A percentile compares a stretch with the other conserved stretches of the same genome.
phyloP scores from a whole-genome alignment of 1,284 basidiomycete genomes.

The Trametes hirsuta region DNA sequence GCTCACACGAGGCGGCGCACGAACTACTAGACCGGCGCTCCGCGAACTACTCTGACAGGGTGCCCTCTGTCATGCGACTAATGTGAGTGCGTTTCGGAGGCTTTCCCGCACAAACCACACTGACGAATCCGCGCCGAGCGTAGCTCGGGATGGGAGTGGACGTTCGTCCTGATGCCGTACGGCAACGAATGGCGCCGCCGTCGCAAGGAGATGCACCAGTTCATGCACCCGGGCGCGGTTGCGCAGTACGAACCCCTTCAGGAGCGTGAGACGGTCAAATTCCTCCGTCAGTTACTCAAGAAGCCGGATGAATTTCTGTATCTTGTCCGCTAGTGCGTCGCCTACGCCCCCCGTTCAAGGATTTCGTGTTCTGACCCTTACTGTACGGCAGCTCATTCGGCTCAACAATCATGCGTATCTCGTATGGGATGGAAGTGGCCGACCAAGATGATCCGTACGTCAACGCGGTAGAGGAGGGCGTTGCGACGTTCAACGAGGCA shows the following conservation, averaged over 20 bases:
- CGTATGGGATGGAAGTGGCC: slow-evolving; percentile 35
- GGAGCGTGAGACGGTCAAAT: slow-evolving; percentile 6
- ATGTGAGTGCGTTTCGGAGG: slow-evolving; percentile 11
- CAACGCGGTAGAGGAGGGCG: slow-evolving; percentile 7
- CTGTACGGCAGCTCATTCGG: slow-evolving; percentile 22
- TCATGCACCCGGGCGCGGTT: slow-evolving; percentile 17
- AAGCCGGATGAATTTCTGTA: slow-evolving; percentile 2
- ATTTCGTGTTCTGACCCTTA: not conserved
- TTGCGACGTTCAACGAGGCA: slow-evolving; percentile 15
- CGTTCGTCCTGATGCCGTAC: slow-evolving; percentile 20
- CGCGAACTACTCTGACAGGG: slow-evolving; percentile 22
- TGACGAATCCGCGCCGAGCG: not conserved
- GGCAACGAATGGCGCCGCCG: slow-evolving; percentile 23
- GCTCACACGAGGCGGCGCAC: slow-evolving; percentile 13
- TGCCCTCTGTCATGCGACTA: slow-evolving; percentile 12
- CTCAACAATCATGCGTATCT: slow-evolving; percentile 35
- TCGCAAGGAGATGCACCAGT: slow-evolving; percentile 25
- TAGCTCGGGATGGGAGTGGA: slow-evolving; percentile 21
- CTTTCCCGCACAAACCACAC: not conserved
- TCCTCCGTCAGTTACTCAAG: slow-evolving; percentile 17
- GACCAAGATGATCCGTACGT: slow-evolving; percentile 30
- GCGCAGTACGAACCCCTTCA: slow-evolving; percentile 13
- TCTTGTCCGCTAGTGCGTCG: slow-evolving; percentile 16
- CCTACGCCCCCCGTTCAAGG: too few relatives aligned
- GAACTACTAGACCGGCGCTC: slow-evolving; percentile 28